A percentile compares a stretch with the other conserved stretches of the same genome.
These are phyloP conservation scores for Tuber calosporum DNA, from an alignment of 495 filamentous ascomycete genomes.

Conservation along the genomic window DNA sequence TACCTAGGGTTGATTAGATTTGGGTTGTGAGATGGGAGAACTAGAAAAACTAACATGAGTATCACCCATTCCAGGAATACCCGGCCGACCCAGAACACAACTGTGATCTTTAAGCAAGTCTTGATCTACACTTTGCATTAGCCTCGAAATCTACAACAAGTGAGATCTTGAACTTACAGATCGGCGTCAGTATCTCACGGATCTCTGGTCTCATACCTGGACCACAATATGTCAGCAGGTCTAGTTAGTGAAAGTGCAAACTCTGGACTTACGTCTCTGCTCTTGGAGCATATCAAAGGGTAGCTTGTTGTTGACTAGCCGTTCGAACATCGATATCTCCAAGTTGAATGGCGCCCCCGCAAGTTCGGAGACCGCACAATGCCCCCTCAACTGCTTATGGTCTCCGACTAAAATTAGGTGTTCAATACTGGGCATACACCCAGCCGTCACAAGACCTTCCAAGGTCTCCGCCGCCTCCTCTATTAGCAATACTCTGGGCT, in stretches of 20 bases:
- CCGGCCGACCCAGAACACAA: conserved; percentile 54
- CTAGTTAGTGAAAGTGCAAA: not conserved
- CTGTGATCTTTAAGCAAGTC: conserved; percentile 61
- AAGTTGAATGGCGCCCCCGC: conserved; percentile 55
- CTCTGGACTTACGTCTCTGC: conserved; percentile 51
- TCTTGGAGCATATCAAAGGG: conserved; percentile 54
- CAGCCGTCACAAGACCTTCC: conserved; percentile 58
- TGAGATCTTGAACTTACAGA: conserved; percentile 25
- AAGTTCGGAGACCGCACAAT: conserved; percentile 52
- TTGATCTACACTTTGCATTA: conserved; percentile 46
- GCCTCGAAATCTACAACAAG: not conserved
- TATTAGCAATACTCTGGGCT: conserved; percentile 60
- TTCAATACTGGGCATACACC: conserved; percentile 60
- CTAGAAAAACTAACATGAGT: conserved; percentile 54
- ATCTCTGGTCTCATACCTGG: conserved; percentile 63
- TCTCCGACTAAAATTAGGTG: conserved; percentile 72
- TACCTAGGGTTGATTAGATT: conserved; percentile 15
- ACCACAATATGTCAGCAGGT: conserved; percentile 11
- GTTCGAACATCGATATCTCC: conserved; percentile 67
- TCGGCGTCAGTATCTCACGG: conserved; percentile 54
- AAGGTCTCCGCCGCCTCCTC: conserved; percentile 72
- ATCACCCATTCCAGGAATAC: conserved; percentile 72
- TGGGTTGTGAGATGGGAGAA: not conserved
- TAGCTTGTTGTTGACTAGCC: conserved; percentile 63
- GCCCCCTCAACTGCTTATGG: conserved; percentile 64